A percentile compares a stretch with the other conserved stretches of the same genome.
These are phyloP conservation scores for Erysiphe pisi DNA, from an alignment of 2,329 filamentous ascomycete genomes.

Conservation along the genomic window DNA sequence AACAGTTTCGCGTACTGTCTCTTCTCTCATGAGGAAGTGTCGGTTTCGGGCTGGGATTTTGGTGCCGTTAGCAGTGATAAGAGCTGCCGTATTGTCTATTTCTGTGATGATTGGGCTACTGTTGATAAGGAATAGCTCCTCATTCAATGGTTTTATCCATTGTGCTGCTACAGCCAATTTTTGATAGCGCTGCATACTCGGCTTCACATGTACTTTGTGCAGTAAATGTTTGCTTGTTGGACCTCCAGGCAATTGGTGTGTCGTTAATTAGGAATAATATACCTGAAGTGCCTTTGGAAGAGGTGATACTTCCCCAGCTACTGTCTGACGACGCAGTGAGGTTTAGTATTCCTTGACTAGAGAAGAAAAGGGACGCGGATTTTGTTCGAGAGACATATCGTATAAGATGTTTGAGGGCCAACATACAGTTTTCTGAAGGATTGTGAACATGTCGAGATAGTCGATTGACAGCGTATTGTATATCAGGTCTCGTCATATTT, in stretches of 20 bases:
- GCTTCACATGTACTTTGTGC: neutral
- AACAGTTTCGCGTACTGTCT: neutral
- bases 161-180: slow-evolving; percentile 10
- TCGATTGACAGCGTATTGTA: slow-evolving; percentile 5
- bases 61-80: neutral
- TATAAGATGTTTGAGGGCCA: too few species aligned
- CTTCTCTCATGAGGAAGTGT: slow-evolving; percentile 14
- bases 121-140: neutral
- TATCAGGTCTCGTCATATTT: slow-evolving; percentile 19
- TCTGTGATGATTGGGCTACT: neutral
- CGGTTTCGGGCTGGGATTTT: slow-evolving; percentile 6
- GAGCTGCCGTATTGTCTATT: neutral
- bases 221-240: too few species aligned
- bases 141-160: neutral
- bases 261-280: neutral
- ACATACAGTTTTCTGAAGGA: neutral
- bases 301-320: slow-evolving; percentile 14
- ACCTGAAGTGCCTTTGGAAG: slow-evolving; percentile 1
- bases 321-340: slow-evolving; percentile 18
- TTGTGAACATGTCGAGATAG: neutral
- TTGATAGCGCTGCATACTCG: neutral
- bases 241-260: too few species aligned
- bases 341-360: slow-evolving; percentile 9
- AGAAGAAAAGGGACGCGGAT: slow-evolving; percentile 25
- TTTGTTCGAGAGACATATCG: neutral